phyloP scores from a whole-genome alignment of 2,329 filamentous ascomycete species.

The Colletotrichum brevisporum region DNA sequence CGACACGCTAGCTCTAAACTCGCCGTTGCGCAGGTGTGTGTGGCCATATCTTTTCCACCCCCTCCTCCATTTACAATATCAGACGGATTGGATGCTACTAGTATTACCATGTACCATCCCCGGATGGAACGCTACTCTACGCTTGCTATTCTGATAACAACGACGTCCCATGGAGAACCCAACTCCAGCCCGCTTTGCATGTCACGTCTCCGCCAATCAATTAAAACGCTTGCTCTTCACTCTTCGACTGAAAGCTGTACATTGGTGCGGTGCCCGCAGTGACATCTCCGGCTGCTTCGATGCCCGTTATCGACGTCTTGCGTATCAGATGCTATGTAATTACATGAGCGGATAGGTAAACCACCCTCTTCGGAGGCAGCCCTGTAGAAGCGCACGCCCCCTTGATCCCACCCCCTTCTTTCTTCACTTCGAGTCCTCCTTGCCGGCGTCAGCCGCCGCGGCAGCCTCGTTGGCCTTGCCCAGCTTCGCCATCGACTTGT shows the following conservation, averaged over 20 bases:
- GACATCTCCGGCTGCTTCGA: too few relatives aligned
- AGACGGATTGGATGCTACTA: too few relatives aligned
- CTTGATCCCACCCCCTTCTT: background rate
- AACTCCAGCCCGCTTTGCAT: too few relatives aligned
- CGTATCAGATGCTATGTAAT: background rate
- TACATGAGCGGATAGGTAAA: too few relatives aligned
- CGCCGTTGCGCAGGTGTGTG: background rate
- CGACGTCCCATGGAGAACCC: too few relatives aligned
- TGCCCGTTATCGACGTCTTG: background rate
- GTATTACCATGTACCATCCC: background rate
- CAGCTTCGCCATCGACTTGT: slow-evolving; percentile 61
- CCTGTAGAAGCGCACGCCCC: too few relatives aligned
- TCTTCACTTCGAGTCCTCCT: slow-evolving; percentile 15
- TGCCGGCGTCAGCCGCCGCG: slow-evolving; percentile 43
- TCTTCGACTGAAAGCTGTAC: too few relatives aligned
- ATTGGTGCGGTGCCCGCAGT: too few relatives aligned
- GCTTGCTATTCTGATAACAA: too few relatives aligned
- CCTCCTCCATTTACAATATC: background rate
- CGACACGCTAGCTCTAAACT: slow-evolving; percentile 6
- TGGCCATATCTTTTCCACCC: slow-evolving; percentile 9
- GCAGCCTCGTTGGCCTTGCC: slow-evolving; percentile 61
- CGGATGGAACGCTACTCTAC: background rate
- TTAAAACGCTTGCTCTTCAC: too few relatives aligned
- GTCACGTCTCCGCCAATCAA: too few relatives aligned
- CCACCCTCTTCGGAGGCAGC: too few relatives aligned